Evolutionary conservation across 129 eudicot species (phyloP).

Genomic region (Apium graveolens): DNA sequence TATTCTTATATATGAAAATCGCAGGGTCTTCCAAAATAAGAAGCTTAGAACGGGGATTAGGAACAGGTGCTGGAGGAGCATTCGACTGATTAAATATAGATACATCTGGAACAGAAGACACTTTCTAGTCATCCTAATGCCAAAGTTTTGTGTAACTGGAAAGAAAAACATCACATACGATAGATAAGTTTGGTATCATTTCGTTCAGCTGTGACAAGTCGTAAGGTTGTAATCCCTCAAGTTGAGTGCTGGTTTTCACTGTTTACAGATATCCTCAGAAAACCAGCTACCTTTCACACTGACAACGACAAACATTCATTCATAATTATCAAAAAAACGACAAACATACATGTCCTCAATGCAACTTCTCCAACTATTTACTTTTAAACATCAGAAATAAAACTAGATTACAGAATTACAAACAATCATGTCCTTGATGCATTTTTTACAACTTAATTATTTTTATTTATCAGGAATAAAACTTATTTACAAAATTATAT

Average conservation of each 20-base stretch:
- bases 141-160: not conserved
- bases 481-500: not conserved
- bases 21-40: not conserved
- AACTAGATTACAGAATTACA: not conserved
- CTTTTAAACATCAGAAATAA: not conserved
- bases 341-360: not conserved
- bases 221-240: not conserved
- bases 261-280: not conserved
- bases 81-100: not conserved
- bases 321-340: too few species aligned
- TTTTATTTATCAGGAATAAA: not conserved
- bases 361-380: not conserved
- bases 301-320: too few species aligned
- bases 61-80: not conserved
- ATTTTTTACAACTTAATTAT: not conserved
- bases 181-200: not conserved
- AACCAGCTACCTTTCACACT: not conserved
- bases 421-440: not conserved
- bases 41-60: not conserved
- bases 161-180: not conserved
- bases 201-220: not conserved
- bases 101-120: not conserved
- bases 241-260: not conserved
- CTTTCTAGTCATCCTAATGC: not conserved
- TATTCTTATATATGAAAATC: too few species aligned